Conservation (phyloP, 345 rosid genomes). For the Gossypium stocksii region DNA sequence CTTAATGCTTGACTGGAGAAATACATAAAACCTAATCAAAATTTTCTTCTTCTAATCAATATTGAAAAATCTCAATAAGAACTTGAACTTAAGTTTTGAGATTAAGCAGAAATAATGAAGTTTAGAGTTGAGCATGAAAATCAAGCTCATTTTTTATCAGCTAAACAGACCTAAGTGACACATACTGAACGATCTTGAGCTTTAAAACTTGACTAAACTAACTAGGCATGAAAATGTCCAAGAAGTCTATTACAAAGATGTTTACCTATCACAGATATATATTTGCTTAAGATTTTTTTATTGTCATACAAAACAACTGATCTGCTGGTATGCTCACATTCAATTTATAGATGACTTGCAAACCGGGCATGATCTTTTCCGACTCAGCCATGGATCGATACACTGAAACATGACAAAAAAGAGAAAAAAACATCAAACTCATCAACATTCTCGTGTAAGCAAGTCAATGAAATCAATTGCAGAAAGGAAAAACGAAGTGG, state of each 20-base stretch:
- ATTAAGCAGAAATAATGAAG: too few species aligned
- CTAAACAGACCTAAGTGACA: too few species aligned
- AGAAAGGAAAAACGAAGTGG: background rate
- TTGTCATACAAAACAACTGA: background rate
- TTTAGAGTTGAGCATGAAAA: too few species aligned
- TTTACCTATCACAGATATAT: background rate
- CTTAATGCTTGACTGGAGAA: too few species aligned
- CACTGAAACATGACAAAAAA: slow-evolving; percentile 48
- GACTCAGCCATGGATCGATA: slow-evolving; percentile 91
- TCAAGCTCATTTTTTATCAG: too few species aligned
- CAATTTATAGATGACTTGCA: slow-evolving; percentile 73
- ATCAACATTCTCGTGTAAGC: background rate
- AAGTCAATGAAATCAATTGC: background rate
- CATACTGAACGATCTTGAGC: too few species aligned
- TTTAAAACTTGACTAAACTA: too few species aligned
- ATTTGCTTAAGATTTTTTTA: background rate
- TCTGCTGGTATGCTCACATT: slow-evolving; percentile 1
- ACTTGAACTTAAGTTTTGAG: too few species aligned
- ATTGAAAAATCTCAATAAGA: too few species aligned
- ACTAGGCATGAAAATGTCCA: background rate
- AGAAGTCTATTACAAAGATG: background rate
- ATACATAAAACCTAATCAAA: too few species aligned
- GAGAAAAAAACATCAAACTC: background rate
- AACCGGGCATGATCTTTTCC: slow-evolving; percentile 77
- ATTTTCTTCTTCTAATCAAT: too few species aligned